A percentile compares a stretch with the other conserved stretches of the same genome.
Conservation (phyloP, 208 protist species). For the Leishmania gerbilli region DNA sequence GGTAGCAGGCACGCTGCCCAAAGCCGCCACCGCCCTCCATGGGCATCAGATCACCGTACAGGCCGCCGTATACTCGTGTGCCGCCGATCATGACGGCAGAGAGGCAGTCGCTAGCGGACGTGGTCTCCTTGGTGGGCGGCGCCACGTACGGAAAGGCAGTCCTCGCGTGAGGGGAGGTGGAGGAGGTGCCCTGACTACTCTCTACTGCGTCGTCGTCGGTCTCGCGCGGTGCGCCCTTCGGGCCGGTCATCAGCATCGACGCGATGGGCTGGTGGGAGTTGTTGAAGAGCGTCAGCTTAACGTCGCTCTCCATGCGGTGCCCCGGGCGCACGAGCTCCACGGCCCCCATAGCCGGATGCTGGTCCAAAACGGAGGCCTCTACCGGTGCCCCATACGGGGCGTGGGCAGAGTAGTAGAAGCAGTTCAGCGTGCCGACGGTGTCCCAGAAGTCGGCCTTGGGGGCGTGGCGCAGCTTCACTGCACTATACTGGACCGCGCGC, state of each 20-base stretch:
- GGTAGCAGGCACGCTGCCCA: constrained; percentile 46
- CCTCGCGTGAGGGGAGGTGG: background rate
- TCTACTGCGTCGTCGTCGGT: background rate
- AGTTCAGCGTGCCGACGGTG: constrained; percentile 67
- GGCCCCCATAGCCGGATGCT: constrained; percentile 67
- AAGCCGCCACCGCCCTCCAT: constrained; percentile 29
- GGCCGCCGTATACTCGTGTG: constrained; percentile 31
- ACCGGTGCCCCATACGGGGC: background rate
- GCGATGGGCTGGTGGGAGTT: constrained; percentile 44
- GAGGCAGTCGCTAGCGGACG: background rate
- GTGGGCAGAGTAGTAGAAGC: constrained; percentile 66
- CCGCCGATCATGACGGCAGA: constrained; percentile 21
- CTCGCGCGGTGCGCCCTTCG: background rate
- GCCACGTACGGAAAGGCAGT: background rate
- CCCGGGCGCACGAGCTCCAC: constrained; percentile 64
- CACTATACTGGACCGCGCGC: constrained; percentile 44
- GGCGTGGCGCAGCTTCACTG: constrained; percentile 44
- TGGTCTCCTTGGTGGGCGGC: constrained; percentile 3
- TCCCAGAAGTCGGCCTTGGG: constrained; percentile 78
- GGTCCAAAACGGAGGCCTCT: background rate
- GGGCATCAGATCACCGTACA: constrained; percentile 43
- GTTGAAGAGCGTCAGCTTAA: constrained; percentile 77
- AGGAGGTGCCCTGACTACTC: background rate
- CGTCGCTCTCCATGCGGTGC: constrained; percentile 60
- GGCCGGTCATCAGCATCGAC: constrained; percentile 73